A percentile compares a stretch with the other conserved stretches of the same genome.
Conservation (phyloP, 768 basidiomycete species). For the Phylloporus sp. region DNA sequence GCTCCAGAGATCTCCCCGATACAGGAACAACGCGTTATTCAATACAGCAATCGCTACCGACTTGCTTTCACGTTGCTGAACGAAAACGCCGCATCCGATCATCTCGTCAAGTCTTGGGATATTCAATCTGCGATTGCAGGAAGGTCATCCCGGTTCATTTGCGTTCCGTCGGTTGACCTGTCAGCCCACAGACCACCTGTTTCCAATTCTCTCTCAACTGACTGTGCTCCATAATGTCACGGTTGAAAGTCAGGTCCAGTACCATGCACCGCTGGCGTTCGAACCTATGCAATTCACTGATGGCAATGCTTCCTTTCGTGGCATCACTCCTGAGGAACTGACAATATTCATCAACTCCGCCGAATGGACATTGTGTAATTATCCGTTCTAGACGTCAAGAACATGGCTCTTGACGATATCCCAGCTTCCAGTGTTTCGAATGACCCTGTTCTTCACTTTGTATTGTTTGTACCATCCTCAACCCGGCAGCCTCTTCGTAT, state of each 20-base stretch:
- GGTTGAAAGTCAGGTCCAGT: constrained; percentile 91
- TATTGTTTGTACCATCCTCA: constrained; percentile 79
- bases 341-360: constrained; percentile 95
- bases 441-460: constrained; percentile 90
- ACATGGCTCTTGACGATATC: constrained; percentile 3
- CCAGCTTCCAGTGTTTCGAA: constrained; percentile 88
- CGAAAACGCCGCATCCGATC: constrained; percentile 73
- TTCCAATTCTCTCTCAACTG: constrained; percentile 58
- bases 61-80: constrained; percentile 92
- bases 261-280: constrained; percentile 85
- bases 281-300: constrained; percentile 41
- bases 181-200: constrained; percentile 53
- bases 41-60: constrained; percentile 78
- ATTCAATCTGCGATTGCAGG: constrained; percentile 57
- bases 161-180: constrained; percentile 14
- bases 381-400: constrained; percentile 13
- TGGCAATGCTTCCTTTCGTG: constrained; percentile 40
- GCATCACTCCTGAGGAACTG: constrained; percentile 74
- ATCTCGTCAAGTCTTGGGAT: constrained; percentile 65
- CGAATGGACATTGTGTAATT: constrained; percentile 85
- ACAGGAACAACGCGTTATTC: constrained; percentile 50
- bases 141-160: constrained; percentile 36
- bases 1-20: constrained; percentile 44
- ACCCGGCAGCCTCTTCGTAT: constrained; percentile 67
- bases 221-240: constrained; percentile 80